Percentiles rank a stretch among this genome's conserved stretches.
Conservation (phyloP, 148 eudicot genomes). For the Arbutus unedo region DNA sequence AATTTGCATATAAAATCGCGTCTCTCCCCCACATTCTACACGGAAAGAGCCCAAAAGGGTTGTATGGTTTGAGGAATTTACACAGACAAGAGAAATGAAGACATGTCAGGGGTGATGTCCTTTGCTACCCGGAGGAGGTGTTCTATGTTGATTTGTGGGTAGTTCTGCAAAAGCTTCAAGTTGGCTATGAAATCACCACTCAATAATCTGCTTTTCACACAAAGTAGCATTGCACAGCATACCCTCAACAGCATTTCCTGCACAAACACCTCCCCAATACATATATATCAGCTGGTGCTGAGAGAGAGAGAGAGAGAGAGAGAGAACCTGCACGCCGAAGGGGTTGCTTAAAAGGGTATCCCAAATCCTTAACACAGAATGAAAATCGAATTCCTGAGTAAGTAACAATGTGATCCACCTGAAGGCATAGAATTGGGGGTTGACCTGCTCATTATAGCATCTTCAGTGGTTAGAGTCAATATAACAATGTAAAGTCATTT, state of each 20-base stretch:
- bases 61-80: background rate
- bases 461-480: background rate
- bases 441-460: conserved; percentile 41
- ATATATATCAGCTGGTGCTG: background rate
- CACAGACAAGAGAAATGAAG: conserved; percentile 30
- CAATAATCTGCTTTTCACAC: conserved; percentile 45
- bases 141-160: conserved; percentile 47
- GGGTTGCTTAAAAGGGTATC: conserved; percentile 58
- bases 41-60: background rate
- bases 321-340: conserved; percentile 51
- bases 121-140: conserved; percentile 51
- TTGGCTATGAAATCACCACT: conserved; percentile 61
- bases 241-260: conserved; percentile 67
- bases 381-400: conserved; percentile 61
- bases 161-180: conserved; percentile 56
- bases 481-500: background rate
- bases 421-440: conserved; percentile 63
- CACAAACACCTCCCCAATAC: background rate
- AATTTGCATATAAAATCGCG: background rate
- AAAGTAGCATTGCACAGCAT: conserved; percentile 68
- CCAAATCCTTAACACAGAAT: conserved; percentile 59
- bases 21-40: too few relatives aligned
- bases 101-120: conserved; percentile 36
- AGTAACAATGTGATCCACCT: conserved; percentile 73
- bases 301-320: background rate